Evolutionary conservation across 2,329 filamentous ascomycete species (phyloP).

Genomic region (Trichoderma guizhouense): DNA sequence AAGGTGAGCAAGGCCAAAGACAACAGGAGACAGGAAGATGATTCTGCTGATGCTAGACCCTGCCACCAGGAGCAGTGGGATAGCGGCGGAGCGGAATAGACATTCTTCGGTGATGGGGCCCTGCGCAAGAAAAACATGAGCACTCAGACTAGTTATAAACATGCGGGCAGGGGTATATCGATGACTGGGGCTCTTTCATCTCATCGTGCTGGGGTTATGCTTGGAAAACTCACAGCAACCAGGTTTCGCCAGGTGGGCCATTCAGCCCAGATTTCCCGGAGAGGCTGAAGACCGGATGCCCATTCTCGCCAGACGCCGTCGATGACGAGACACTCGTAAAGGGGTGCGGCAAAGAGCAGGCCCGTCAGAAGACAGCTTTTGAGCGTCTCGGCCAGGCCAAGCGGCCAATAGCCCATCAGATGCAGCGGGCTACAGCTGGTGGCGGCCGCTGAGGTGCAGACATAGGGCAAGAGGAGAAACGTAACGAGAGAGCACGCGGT

Average conservation of each 20-base stretch:
- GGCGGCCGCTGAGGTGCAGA: conserved; percentile 31
- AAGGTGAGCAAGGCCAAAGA: conserved; percentile 89
- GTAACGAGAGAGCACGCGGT: conserved; percentile 64
- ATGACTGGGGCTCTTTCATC: neutral
- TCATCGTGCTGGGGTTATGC: neutral
- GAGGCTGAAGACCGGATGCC: conserved; percentile 47
- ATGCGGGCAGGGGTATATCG: neutral
- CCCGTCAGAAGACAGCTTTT: conserved; percentile 68
- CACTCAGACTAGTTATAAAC: neutral
- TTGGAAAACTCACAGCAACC: conserved; percentile 63
- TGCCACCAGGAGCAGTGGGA: conserved; percentile 77
- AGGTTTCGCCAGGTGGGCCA: conserved; percentile 86
- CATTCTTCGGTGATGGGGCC: conserved; percentile 90
- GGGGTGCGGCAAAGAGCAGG: conserved; percentile 76
- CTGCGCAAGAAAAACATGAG: conserved; percentile 37
- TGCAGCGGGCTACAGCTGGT: conserved; percentile 50
- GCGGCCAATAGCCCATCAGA: conserved; percentile 77
- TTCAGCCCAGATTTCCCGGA: conserved; percentile 61
- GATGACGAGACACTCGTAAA: conserved; percentile 75
- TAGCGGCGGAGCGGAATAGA: conserved; percentile 83
- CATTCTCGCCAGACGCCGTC: conserved; percentile 68
- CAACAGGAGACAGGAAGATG: conserved; percentile 77
- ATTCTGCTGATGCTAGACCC: conserved; percentile 55
- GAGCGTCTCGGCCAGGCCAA: conserved; percentile 61
- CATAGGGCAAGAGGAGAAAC: conserved; percentile 54